Base-by-base conservation (phyloP, 345 rosid genomes). In the Ceriops tagal region DNA sequence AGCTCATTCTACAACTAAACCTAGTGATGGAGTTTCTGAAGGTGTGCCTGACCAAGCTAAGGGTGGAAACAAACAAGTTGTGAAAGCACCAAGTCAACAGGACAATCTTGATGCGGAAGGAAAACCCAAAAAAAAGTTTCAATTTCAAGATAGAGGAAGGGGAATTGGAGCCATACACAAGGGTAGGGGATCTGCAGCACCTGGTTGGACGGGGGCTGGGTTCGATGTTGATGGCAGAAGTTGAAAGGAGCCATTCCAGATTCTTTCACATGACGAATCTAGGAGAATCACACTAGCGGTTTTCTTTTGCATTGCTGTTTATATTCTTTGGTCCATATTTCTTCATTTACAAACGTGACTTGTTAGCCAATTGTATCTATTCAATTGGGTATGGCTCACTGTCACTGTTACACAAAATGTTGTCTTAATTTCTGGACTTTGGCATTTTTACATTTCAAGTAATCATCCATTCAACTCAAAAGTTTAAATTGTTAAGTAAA, bases 141-240 rank as follows among this genome's bases (percentile, higher is more conserved):
- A 81, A 47, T 82, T 73, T 62, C 91, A 78, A 51, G 96, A 95
- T 74, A 85, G 76, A 69, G 96, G 89, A 63, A 87, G 75, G 73
- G 89, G 91, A 77, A 60, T 83, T 21, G 91, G 91, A 47, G 80
- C 77, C 59, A 63, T 84, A 53, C 79, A 76, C 61, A 88, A 83
- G 80, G 87, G 88, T 30, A 79, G 89, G 82, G 91, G 93, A 66
- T 51, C 82, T 30, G 34, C 69, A 51, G 73, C 76, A 64, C 75
- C 88, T 31, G 98, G 88, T 27, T 92, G 96, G 92, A 88, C 95
- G 0, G 92, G 96, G 65, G 71, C 82, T 24, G 88, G 85, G 75
- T 92, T 89, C 59, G 95, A 88, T 73, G 96, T 85, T 43, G 96
- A 87, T 79, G 88, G 88, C 61, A 83, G 89, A 79, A 80, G 65